phyloP scores from a whole-genome alignment of 1,284 basidiomycete species.

The Ustilago curta region DNA sequence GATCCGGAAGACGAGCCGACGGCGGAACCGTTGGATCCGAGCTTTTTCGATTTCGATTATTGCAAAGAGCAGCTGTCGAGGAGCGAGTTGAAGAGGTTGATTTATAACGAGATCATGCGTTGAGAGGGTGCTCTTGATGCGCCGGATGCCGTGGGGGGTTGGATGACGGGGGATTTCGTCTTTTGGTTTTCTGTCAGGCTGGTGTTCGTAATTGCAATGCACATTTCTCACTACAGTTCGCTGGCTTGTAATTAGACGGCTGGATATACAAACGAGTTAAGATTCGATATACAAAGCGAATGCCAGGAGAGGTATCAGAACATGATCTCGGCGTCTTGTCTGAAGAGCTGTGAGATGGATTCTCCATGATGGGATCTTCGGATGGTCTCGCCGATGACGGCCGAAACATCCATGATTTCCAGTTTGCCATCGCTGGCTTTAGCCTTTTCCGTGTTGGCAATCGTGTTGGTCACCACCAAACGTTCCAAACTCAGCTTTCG shows the following conservation, averaged over 20 bases:
- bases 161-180: background rate
- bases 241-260: background rate
- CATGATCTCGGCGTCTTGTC: slow-evolving; percentile 66
- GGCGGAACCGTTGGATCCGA: slow-evolving; percentile 63
- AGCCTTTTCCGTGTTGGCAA: slow-evolving; percentile 75
- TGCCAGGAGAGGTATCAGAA: slow-evolving; percentile 32
- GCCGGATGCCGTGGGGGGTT: background rate
- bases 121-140: background rate
- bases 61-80: slow-evolving; percentile 71
- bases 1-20: slow-evolving; percentile 68
- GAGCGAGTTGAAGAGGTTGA: slow-evolving; percentile 66
- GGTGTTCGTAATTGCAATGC: slow-evolving; percentile 9
- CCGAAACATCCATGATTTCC: slow-evolving; percentile 82
- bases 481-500: slow-evolving; percentile 83
- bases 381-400: slow-evolving; percentile 94
- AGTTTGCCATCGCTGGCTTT: slow-evolving; percentile 71
- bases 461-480: slow-evolving; percentile 88
- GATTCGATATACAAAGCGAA: background rate
- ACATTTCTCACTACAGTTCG: background rate
- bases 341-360: slow-evolving; percentile 70
- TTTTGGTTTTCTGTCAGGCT: slow-evolving; percentile 9
- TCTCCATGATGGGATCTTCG: slow-evolving; percentile 96
- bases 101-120: slow-evolving; percentile 63
- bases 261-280: slow-evolving; percentile 3
- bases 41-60: slow-evolving; percentile 67